Evolutionary conservation across 208 protist species (phyloP), one percentile per base, ranked within the genome.

Genomic region (Leishmania arabica): DNA sequence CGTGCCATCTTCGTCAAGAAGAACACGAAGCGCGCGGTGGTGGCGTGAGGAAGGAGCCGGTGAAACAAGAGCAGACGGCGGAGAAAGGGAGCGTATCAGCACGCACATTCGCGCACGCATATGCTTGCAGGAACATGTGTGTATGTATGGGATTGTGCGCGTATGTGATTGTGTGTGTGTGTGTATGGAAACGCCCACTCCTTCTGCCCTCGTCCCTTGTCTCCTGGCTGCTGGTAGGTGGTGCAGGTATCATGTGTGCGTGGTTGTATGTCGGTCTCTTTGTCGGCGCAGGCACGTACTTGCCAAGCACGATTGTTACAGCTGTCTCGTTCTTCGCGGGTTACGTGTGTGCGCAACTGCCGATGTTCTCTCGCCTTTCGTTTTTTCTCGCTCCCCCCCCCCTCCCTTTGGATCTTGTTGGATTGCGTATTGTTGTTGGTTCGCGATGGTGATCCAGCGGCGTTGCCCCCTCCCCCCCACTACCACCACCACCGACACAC

Each of bases 1-100:
- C 92, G 92, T 70, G 93, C 91, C 73, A 89, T 93, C 84, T 88
- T 97, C 86, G 86, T 91, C 85, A 95, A 94, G 90, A 96, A 94
- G 92, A 84, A 85, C 89, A 91, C 90, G 82, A 95, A 93, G 85
- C 92, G 92, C 89, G 89, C 91, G 68, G 83, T 96, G 65, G 92
- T 96, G 80, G 84, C 84, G 71, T 95, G 90, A 90, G 82, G 51
- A 17, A 62, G 27, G 40, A 5, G 3, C 45, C 54, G 7, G 9
- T 73, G 40, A 31, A 34, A 1, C 11, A 17, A 31, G 69, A 31
- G 17, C 27, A 24, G 69, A 31, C n/a, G 45, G 69, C 21, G 27
- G 45, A 4, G 17, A n/a, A 13, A 47, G 15, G 51, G 31, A 42
- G 13, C 9, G 72, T 76, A 17, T 21, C 9, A 13, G 31, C 34